A percentile compares a stretch with the other conserved stretches of the same genome.
Evolutionary conservation across 768 basidiomycete species (phyloP).

Genomic region (Naganishia antarctica): DNA sequence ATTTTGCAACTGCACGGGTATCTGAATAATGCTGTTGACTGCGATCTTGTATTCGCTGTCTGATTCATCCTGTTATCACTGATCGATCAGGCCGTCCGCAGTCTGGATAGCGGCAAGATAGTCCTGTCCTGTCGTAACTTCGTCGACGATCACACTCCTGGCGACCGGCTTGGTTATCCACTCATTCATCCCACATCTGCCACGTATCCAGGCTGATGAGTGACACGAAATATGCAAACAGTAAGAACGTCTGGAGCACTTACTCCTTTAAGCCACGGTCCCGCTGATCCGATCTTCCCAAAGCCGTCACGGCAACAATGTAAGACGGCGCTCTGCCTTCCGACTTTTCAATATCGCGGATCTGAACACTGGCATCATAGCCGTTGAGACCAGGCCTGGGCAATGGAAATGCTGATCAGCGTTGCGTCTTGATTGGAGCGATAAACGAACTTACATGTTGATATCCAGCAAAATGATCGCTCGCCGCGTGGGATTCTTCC

Average conservation of each 20-base stretch:
- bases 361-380: neutral
- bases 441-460: neutral
- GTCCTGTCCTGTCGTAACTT: neutral
- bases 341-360: neutral
- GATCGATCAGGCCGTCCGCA: no score
- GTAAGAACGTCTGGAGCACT: neutral
- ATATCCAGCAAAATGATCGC: conserved; percentile 9
- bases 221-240: neutral
- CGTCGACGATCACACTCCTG: neutral
- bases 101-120: neutral
- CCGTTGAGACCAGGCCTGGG: neutral
- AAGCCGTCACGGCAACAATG: neutral
- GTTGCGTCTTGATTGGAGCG: neutral
- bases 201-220: no score
- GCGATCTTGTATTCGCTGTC: no score
- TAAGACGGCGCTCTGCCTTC: neutral
- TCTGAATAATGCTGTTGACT: no score
- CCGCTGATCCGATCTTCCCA: conserved; percentile 10
- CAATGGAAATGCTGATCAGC: neutral
- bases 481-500: neutral
- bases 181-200: conserved; percentile 14
- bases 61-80: no score
- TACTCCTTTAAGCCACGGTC: conserved; percentile 9
- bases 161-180: neutral
- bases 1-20: no score